Percentiles rank a stretch among this genome's conserved stretches.
phyloP scores from a whole-genome alignment of 768 basidiomycete species.

The Mycena pura region DNA sequence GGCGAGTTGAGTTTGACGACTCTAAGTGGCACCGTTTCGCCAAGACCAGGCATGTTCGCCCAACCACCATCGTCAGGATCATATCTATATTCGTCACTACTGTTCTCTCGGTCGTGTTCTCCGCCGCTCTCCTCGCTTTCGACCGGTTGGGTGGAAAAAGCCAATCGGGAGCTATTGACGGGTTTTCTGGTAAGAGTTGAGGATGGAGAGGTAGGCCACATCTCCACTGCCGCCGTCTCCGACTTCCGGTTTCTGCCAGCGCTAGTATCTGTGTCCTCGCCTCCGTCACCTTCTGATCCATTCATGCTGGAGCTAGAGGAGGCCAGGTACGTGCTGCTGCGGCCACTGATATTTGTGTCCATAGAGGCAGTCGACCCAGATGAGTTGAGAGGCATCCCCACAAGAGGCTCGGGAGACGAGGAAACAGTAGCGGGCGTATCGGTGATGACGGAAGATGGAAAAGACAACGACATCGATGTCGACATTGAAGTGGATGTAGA shows the following conservation, averaged over 20 bases:
- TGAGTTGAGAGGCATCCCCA: slow-evolving; percentile 7
- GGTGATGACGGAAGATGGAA: slow-evolving; percentile 5
- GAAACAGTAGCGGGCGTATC: slow-evolving; percentile 13
- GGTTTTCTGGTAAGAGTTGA: slow-evolving; percentile 20
- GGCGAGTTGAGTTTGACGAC: slow-evolving; percentile 25
- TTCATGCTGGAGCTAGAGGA: slow-evolving; percentile 2
- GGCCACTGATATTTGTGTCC: slow-evolving; percentile 24
- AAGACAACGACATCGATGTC: slow-evolving; percentile 11
- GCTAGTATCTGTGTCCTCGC: background rate
- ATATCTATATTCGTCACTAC: slow-evolving; percentile 9
- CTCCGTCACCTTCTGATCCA: slow-evolving; percentile 2
- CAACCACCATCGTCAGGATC: slow-evolving; percentile 19
- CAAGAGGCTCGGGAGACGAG: slow-evolving; percentile 15
- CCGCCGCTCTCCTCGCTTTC: slow-evolving; percentile 23
- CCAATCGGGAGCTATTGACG: slow-evolving; percentile 24
- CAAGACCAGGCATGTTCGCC: slow-evolving; percentile 6
- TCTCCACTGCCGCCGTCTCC: slow-evolving; percentile 25
- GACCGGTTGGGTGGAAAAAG: slow-evolving; percentile 15
- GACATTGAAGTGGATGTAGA: slow-evolving; percentile 11
- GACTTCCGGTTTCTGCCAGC: slow-evolving; percentile 17
- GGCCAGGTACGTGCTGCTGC: slow-evolving; percentile 17
- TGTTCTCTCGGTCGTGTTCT: background rate
- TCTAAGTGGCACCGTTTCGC: slow-evolving; percentile 21
- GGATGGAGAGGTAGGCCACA: slow-evolving; percentile 24
- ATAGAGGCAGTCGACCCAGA: slow-evolving; percentile 19